Base-by-base conservation (phyloP, 1,284 basidiomycete genomes). In the Mycena citricolor region DNA sequence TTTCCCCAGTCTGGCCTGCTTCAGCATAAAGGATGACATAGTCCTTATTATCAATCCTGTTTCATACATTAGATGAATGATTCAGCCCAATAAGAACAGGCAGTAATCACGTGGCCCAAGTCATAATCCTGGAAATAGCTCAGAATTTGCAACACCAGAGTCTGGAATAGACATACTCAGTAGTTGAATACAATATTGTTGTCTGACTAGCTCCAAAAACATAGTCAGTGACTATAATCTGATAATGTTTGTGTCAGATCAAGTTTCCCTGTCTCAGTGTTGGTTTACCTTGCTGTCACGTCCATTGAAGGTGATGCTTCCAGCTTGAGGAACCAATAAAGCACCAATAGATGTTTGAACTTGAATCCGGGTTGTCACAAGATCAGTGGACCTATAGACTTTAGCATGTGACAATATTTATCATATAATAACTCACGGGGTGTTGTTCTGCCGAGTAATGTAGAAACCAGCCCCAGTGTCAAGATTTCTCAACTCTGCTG, bases 391-490 rank as follows among this genome's bases (percentile, higher is more conserved):
- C n/a, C n/a, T n/a, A n/a, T n/a, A n/a, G n/a, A n/a, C n/a, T n/a
- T n/a, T n/a, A n/a, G n/a, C n/a, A n/a, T n/a, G n/a, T n/a, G n/a
- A n/a, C n/a, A n/a, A n/a, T n/a, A n/a, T n/a, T n/a, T n/a, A n/a
- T n/a, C n/a, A n/a, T n/a, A n/a, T n/a, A n/a, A n/a, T n/a, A n/a
- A 55, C 68, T 23, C 51, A 75, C 71, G 67, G 63, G 4, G 73
- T 71, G 36, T 62, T 58, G 47, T 70, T 55, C 35, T 80, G 78
- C 11, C 79, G 66, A 13, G 69, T 58, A 40, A 81, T 60, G 53
- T 80, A 81, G 57, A 80, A 81, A 0, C 63, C 69, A 14, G 73
- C 63, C 4, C 65, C 64, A 16, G 68, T 73, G n/a, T 64, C 57
- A 10, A 62, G 59, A 52, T 79, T 79, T 17, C 67, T 63, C 14